phyloP scores from a whole-genome alignment of 1,284 basidiomycete genomes.

The Ustilago bromivora region DNA sequence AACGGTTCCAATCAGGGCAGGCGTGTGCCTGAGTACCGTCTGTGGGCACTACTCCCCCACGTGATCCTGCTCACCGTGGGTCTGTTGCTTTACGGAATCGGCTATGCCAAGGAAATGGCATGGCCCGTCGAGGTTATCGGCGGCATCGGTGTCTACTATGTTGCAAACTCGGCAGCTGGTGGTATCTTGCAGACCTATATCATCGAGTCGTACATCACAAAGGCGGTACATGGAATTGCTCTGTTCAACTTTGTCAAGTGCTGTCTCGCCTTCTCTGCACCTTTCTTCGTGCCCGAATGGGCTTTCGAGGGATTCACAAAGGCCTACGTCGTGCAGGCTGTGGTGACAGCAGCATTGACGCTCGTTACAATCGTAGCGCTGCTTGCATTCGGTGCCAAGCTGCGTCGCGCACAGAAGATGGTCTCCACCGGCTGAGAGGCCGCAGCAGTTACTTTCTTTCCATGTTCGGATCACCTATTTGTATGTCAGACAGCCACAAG shows the following conservation, averaged over 20 bases:
- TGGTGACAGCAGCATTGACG: conserved; percentile 61
- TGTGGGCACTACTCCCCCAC: conserved; percentile 66
- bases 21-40: conserved; percentile 70
- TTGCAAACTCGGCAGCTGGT: conserved; percentile 37
- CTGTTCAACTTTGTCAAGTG: conserved; percentile 70
- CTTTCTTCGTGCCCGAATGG: conserved; percentile 69
- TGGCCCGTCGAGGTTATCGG: conserved; percentile 70
- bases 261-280: conserved; percentile 69
- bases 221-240: conserved; percentile 68
- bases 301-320: conserved; percentile 56
- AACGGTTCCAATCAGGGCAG: conserved; percentile 22
- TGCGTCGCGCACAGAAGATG: conserved; percentile 50
- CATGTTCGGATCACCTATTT: background rate
- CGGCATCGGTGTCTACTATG: conserved; percentile 68
- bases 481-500: background rate
- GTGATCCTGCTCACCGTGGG: conserved; percentile 65
- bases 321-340: conserved; percentile 64
- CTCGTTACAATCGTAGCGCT: conserved; percentile 45
- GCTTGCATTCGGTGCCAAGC: conserved; percentile 46
- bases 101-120: conserved; percentile 57
- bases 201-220: conserved; percentile 67
- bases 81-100: conserved; percentile 65
- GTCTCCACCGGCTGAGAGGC: conserved; percentile 25
- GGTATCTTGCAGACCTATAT: conserved; percentile 64
- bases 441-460: background rate